Conservation (phyloP, 768 basidiomycete species). For the Tephrocybe sp. region DNA sequence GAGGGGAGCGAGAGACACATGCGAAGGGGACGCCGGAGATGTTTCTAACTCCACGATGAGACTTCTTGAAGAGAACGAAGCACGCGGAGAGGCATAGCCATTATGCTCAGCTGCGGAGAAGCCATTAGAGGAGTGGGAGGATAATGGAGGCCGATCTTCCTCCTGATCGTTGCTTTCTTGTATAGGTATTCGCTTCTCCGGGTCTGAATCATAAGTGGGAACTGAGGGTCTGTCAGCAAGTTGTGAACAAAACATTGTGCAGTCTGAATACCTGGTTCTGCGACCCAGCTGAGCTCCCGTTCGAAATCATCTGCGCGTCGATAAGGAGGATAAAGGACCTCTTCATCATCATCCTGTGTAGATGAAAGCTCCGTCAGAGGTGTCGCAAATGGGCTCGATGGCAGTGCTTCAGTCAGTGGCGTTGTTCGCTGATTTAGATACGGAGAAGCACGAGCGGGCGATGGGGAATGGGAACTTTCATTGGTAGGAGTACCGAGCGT, state of each 20-base stretch:
- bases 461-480: conserved; percentile 38
- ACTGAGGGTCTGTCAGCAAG: not conserved
- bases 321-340: conserved; percentile 60
- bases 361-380: conserved; percentile 67
- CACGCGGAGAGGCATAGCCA: conserved; percentile 50
- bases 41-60: conserved; percentile 65
- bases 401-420: conserved; percentile 59
- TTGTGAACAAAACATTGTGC: conserved; percentile 1
- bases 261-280: conserved; percentile 60
- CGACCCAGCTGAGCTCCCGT: conserved; percentile 76
- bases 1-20: conserved; percentile 49
- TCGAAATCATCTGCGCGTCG: conserved; percentile 50
- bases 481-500: conserved; percentile 55
- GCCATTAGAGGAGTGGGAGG: conserved; percentile 49
- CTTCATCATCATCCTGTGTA: conserved; percentile 63
- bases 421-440: conserved; percentile 47
- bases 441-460: conserved; percentile 47
- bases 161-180: conserved; percentile 49
- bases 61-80: conserved; percentile 60
- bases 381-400: conserved; percentile 71
- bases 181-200: conserved; percentile 64
- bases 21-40: conserved; percentile 45
- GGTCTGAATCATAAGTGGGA: conserved; percentile 36
- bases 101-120: conserved; percentile 40
- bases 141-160: conserved; percentile 49